Evolutionary conservation across 768 basidiomycete species (phyloP).

Genomic region (Termitomyces heimii): DNA sequence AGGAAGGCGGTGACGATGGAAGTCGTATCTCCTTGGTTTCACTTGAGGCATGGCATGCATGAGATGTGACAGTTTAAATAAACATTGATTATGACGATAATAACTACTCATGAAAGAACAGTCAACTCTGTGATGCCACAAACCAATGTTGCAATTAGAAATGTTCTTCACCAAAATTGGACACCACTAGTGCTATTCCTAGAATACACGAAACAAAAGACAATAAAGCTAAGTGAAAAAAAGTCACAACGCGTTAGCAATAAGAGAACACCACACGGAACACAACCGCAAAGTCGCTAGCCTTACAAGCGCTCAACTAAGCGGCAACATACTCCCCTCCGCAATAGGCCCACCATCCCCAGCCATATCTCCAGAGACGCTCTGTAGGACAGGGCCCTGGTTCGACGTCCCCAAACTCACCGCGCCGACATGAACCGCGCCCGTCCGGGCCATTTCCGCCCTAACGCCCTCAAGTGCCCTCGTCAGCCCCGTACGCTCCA

Average conservation of each 20-base stretch:
- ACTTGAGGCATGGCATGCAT: neutral
- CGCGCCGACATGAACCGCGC: conserved; percentile 24
- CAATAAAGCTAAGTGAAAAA: neutral
- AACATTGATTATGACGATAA: neutral
- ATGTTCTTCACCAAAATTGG: neutral
- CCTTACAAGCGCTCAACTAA: conserved; percentile 23
- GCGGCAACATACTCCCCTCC: conserved; percentile 50
- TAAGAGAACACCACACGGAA: neutral
- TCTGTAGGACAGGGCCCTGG: conserved; percentile 52
- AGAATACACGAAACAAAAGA: neutral
- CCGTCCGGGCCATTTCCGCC: conserved; percentile 57
- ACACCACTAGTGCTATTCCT: neutral
- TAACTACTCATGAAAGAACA: neutral
- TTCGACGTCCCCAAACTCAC: conserved; percentile 49
- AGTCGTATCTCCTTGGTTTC: neutral
- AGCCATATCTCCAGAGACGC: conserved; percentile 44
- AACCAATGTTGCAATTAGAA: neutral
- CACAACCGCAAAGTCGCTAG: neutral
- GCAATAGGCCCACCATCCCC: conserved; percentile 48
- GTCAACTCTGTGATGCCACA: neutral
- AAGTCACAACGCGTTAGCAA: neutral
- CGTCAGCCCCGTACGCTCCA: conserved; percentile 69
- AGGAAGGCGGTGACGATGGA: neutral
- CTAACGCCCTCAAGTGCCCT: conserved; percentile 66
- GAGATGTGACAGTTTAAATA: neutral